These are phyloP conservation scores for Linum usitatissimum DNA, from an alignment of 345 rosid species.

Conservation along the genomic window DNA sequence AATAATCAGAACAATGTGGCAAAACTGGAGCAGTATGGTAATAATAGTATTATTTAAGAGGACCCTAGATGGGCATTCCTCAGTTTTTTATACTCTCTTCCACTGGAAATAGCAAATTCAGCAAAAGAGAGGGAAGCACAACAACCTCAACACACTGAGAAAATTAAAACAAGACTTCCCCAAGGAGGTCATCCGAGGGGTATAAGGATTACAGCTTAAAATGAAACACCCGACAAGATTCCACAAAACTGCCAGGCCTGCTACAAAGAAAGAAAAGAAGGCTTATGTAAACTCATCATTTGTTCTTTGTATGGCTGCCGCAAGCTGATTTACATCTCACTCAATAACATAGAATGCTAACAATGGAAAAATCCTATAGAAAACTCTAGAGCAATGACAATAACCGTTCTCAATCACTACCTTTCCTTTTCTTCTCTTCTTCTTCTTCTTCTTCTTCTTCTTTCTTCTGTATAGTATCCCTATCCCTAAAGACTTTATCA, in stretches of 20 bases:
- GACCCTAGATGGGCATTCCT: slow-evolving; percentile 37
- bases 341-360: slow-evolving; percentile 27
- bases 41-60: slow-evolving; percentile 24
- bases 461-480: slow-evolving; percentile 17
- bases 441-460: too few species aligned
- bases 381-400: slow-evolving; percentile 50
- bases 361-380: slow-evolving; percentile 20
- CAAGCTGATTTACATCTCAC: slow-evolving; percentile 72
- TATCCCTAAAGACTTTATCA: slow-evolving; percentile 25
- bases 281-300: slow-evolving; percentile 23
- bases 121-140: slow-evolving; percentile 35
- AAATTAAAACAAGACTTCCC: background rate
- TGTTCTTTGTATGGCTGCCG: slow-evolving; percentile 43
- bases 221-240: slow-evolving; percentile 34
- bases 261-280: slow-evolving; percentile 14
- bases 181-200: slow-evolving; percentile 8
- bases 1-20: too few species aligned
- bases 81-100: slow-evolving; percentile 14
- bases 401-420: slow-evolving; percentile 22
- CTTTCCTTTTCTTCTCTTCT: too few species aligned
- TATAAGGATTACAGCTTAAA: slow-evolving; percentile 16
- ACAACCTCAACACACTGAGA: slow-evolving; percentile 19
- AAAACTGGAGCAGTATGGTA: too few species aligned
- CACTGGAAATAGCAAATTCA: slow-evolving; percentile 34
- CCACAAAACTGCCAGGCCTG: slow-evolving; percentile 31